Base-by-base conservation (phyloP, 805 yeast genomes). In the Saccharomycopsis oosterbeekiorum region DNA sequence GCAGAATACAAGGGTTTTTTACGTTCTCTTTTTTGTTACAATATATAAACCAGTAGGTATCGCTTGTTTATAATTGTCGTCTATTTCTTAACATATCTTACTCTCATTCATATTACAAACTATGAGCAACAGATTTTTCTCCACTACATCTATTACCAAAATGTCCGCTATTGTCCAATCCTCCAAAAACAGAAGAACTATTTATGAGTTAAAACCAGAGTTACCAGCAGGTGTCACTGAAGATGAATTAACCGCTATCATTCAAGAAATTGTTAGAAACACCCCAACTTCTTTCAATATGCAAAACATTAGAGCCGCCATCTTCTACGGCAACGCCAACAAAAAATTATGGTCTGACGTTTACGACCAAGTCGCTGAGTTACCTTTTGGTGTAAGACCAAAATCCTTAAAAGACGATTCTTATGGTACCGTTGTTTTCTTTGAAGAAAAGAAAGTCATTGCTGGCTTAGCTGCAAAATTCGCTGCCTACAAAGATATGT, bases 221-320 rank as follows among this genome's bases (percentile, higher is more conserved):
- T 69, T 79, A 61, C 82, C 83, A 67, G 66, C 70, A 15, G 73
- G 72, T 51, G 72, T 79, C 64, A 66, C 76, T 58, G 64, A 78
- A 55, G 69, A 69, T 12, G 75, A 78, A 63, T 71, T 80, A 36
- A 77, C 74, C 66, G 66, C 68, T 39, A 65, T 76, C 47, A 78
- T 79, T n/a, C 76, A 76, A 68, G 70, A 73, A 37, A 73, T 79
- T 55, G 73, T 80, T 59, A 78, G 76, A 68, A 70, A 76, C 66
- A 77, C 80, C 15, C 84, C 84, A 68, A 76, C 82, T 21, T 69
- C 79, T 34, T 80, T 79, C 76, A 80, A 80, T 74, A 75, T 79
- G 55, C 84, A 80, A 70, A 73, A 76, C 55, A 72, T 75, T 68
- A 75, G 84, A 56, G 83, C 83, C 24, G 68, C 79, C 26, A 74